A percentile compares a stretch with the other conserved stretches of the same genome.
Evolutionary conservation across 176 grass and related monocot genomes (phyloP).

Genomic region (Poa pratensis): DNA sequence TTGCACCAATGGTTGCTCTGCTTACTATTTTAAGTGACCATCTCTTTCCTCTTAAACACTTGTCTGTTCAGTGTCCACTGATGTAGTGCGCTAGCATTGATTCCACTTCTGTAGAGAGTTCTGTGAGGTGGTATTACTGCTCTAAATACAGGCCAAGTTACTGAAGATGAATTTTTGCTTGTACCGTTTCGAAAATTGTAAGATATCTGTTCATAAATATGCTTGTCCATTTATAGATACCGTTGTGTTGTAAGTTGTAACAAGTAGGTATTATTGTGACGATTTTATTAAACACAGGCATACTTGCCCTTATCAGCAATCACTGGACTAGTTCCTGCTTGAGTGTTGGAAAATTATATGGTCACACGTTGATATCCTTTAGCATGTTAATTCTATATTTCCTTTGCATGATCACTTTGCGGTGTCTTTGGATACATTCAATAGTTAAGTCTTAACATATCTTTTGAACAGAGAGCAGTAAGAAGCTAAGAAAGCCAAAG

Average conservation of each 20-base stretch:
- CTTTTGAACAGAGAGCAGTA: conserved; percentile 67
- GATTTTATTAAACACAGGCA: neutral
- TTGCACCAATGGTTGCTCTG: conserved; percentile 2
- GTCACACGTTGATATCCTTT: neutral
- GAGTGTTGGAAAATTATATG: neutral
- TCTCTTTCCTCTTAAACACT: neutral
- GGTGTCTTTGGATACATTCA: conserved; percentile 22
- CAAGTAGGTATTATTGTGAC: neutral
- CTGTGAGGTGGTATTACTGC: neutral
- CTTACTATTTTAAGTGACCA: neutral
- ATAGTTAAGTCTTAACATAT: conserved; percentile 6
- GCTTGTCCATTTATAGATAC: neutral
- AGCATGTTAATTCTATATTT: neutral
- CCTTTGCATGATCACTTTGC: neutral
- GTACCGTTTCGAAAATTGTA: neutral
- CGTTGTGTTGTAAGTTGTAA: conserved; percentile 4
- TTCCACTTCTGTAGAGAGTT: neutral
- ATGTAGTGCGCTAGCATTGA: neutral
- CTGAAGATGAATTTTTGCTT: neutral
- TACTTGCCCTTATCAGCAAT: neutral
- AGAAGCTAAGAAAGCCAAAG: conserved; percentile 86
- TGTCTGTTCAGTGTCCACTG: neutral
- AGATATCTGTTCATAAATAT: neutral
- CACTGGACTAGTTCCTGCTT: neutral
- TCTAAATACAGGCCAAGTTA: neutral